Percentiles rank a stretch among this genome's conserved stretches.
Evolutionary conservation across 1,284 basidiomycete species (phyloP).

Genomic region (Cryptococcus sp.): DNA sequence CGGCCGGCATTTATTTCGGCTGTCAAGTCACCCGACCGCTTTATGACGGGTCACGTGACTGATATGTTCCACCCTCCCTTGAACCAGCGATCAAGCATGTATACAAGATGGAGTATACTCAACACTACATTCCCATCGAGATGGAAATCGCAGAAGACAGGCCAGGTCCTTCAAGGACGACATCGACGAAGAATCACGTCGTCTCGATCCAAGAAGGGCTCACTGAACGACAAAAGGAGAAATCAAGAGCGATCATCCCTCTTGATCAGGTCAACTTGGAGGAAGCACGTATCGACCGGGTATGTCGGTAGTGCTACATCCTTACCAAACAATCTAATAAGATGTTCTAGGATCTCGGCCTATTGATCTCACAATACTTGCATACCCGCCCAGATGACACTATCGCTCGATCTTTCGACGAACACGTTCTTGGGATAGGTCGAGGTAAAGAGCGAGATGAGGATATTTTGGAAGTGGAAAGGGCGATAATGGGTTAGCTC

Average conservation of each 20-base stretch:
- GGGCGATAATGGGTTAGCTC: constrained; percentile 43
- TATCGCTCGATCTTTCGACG: constrained; percentile 44
- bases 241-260: neutral
- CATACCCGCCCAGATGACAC: constrained; percentile 43
- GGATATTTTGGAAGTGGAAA: constrained; percentile 46
- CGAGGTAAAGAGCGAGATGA: constrained; percentile 29
- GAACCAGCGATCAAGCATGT: too few relatives aligned
- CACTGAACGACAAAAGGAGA: neutral
- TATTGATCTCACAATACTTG: constrained; percentile 49
- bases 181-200: too few relatives aligned
- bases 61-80: too few relatives aligned
- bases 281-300: neutral
- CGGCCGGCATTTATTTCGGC: too few relatives aligned
- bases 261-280: neutral
- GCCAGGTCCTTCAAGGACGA: too few relatives aligned
- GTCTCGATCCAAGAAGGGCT: too few relatives aligned
- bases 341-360: constrained; percentile 34
- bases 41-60: too few relatives aligned
- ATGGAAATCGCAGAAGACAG: too few relatives aligned
- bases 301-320: neutral
- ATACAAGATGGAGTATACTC: too few relatives aligned
- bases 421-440: constrained; percentile 30
- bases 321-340: constrained; percentile 3
- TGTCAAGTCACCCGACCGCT: too few relatives aligned
- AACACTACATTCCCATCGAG: too few relatives aligned